Percentiles rank a stretch among this genome's conserved stretches.
phyloP scores from a whole-genome alignment of 345 rosid genomes.

The Gossypium mustelinum region DNA sequence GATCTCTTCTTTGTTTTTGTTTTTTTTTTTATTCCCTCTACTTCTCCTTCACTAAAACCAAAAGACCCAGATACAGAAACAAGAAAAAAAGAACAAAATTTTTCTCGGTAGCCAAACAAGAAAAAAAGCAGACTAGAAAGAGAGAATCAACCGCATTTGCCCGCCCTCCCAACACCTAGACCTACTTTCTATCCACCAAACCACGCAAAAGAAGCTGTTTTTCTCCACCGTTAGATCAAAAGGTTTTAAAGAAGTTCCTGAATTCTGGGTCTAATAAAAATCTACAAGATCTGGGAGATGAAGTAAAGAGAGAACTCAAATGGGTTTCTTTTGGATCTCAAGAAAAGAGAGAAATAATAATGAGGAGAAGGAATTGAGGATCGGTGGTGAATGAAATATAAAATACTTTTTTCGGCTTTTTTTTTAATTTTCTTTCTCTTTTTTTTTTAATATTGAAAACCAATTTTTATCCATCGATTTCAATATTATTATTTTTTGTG shows the following conservation, averaged over 20 bases:
- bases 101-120: slow-evolving; percentile 6
- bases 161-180: no score
- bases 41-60: slow-evolving; percentile 3
- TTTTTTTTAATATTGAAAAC: not conserved
- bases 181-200: slow-evolving; percentile 1
- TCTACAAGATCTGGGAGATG: not conserved
- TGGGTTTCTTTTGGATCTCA: slow-evolving; percentile 5
- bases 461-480: not conserved
- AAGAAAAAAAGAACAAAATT: not conserved
- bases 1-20: not conserved
- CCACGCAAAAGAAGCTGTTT: not conserved
- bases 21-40: not conserved
- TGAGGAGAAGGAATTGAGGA: not conserved
- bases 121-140: not conserved
- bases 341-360: not conserved
- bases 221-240: not conserved
- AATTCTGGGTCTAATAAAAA: slow-evolving; percentile 13
- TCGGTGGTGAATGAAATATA: slow-evolving; percentile 1
- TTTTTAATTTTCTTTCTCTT: not conserved
- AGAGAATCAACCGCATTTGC: not conserved
- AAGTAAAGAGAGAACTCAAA: slow-evolving; percentile 11
- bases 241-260: not conserved
- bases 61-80: slow-evolving; percentile 10
- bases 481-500: not conserved
- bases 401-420: not conserved